Evolutionary conservation across 176 grass and related monocot genomes (phyloP).

Genomic region (Aegilops sharonensis): DNA sequence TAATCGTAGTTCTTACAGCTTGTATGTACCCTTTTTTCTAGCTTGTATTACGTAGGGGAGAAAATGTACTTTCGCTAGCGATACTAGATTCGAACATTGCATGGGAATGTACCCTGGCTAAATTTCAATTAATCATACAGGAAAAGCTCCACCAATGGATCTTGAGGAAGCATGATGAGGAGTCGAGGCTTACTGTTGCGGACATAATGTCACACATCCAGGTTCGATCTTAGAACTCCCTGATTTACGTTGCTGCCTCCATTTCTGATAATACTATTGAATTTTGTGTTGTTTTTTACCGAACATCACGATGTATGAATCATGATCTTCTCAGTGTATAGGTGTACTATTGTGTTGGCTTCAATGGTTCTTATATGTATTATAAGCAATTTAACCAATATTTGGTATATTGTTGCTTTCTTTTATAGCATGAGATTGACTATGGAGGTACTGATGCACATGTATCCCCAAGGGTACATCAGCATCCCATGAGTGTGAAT

Average conservation of each 20-base stretch:
- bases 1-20: background rate
- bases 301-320: constrained; percentile 11
- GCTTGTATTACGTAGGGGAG: background rate
- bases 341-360: constrained; percentile 11
- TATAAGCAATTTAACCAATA: background rate
- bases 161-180: constrained; percentile 72
- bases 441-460: constrained; percentile 61
- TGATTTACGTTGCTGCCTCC: background rate
- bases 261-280: background rate
- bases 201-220: constrained; percentile 88
- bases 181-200: constrained; percentile 54
- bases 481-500: constrained; percentile 42
- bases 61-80: background rate
- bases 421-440: constrained; percentile 81
- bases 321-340: constrained; percentile 1
- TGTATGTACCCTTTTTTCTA: too few relatives aligned
- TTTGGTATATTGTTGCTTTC: constrained; percentile 20
- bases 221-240: constrained; percentile 34
- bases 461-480: constrained; percentile 55
- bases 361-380: constrained; percentile 18
- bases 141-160: constrained; percentile 96
- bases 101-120: background rate
- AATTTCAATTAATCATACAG: constrained; percentile 39
- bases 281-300: background rate
- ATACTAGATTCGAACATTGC: background rate